A percentile compares a stretch with the other conserved stretches of the same genome.
These are phyloP conservation scores for Neoarthrinium moseri DNA, from an alignment of 2,329 filamentous ascomycete species.

Conservation along the genomic window DNA sequence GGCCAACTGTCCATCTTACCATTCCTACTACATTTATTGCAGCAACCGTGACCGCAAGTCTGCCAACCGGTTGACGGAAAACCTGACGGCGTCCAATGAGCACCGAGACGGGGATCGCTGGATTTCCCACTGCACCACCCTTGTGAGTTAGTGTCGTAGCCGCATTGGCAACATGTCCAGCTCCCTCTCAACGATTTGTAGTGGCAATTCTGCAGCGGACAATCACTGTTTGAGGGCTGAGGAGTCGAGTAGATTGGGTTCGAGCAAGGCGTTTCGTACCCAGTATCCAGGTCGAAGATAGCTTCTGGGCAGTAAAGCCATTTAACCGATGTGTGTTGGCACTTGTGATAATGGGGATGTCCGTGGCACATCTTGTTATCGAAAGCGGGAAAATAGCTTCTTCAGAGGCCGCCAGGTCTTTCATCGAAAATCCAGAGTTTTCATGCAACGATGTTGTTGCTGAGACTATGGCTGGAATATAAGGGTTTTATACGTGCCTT, in stretches of 20 bases:
- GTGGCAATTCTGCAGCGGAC: slow-evolving; percentile 50
- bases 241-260: slow-evolving; percentile 46
- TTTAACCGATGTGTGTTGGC: slow-evolving; percentile 52
- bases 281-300: slow-evolving; percentile 47
- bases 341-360: slow-evolving; percentile 51
- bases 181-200: slow-evolving; percentile 47
- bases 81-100: slow-evolving; percentile 19
- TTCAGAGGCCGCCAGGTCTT: too few species aligned
- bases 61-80: slow-evolving; percentile 29
- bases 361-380: slow-evolving; percentile 49
- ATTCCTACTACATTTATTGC: slow-evolving; percentile 43
- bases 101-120: slow-evolving; percentile 14
- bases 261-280: slow-evolving; percentile 47
- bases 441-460: too few species aligned
- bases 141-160: slow-evolving; percentile 47
- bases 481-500: background rate
- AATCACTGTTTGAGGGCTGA: slow-evolving; percentile 42
- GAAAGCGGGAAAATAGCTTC: too few species aligned
- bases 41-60: slow-evolving; percentile 53
- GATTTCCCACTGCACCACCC: slow-evolving; percentile 50
- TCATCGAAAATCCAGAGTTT: too few species aligned
- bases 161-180: slow-evolving; percentile 56
- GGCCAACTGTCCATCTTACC: slow-evolving; percentile 23
- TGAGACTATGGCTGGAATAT: too few species aligned
- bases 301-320: slow-evolving; percentile 54